These are phyloP conservation scores for Lactarius trivialis DNA, from an alignment of 768 basidiomycete species.

Conservation along the genomic window DNA sequence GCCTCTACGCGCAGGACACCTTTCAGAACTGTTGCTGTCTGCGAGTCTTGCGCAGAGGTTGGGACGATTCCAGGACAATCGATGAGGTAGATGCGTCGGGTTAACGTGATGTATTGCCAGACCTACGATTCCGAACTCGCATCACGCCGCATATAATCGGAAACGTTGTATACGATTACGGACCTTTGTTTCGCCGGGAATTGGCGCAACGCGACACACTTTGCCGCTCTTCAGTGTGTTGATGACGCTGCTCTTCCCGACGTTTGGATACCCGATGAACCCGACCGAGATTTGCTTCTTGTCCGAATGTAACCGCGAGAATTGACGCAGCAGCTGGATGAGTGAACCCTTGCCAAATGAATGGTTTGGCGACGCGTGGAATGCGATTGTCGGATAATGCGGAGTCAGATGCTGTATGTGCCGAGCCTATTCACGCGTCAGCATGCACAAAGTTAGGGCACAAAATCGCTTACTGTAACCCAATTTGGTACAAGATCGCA, in stretches of 20 bases:
- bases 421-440: constrained; percentile 55
- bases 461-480: constrained; percentile 76
- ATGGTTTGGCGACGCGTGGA: constrained; percentile 98
- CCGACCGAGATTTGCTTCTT: constrained; percentile 99
- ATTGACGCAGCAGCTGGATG: constrained; percentile 94
- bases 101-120: constrained; percentile 99
- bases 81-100: constrained; percentile 94
- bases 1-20: constrained; percentile 96
- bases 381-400: constrained; percentile 92
- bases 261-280: constrained; percentile 97
- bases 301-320: constrained; percentile 94
- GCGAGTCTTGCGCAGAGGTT: constrained; percentile 82
- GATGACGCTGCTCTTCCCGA: constrained; percentile 95
- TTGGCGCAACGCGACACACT: constrained; percentile 93
- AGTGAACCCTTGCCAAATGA: constrained; percentile 98
- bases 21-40: constrained; percentile 90
- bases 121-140: constrained; percentile 36
- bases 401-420: constrained; percentile 95
- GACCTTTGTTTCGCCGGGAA: constrained; percentile 95
- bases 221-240: constrained; percentile 98
- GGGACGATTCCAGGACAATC: constrained; percentile 99
- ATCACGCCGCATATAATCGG: neutral
- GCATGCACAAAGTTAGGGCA: neutral
- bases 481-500: constrained; percentile 98
- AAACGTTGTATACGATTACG: neutral